phyloP scores from a whole-genome alignment of 306 rosid species.

The Quercus aquifolioides region DNA sequence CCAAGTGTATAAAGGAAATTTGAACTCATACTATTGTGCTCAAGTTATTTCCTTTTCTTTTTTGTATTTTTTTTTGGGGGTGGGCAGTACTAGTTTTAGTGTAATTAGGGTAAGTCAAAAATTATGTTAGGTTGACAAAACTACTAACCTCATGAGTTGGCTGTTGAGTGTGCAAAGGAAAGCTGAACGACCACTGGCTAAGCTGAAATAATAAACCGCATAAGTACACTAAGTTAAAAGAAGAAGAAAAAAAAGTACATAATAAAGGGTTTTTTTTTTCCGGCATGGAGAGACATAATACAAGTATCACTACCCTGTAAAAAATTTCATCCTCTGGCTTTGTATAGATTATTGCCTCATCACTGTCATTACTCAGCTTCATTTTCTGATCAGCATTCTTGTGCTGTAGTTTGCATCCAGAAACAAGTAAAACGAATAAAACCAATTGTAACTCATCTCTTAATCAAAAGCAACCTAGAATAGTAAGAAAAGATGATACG shows the following conservation, averaged over 20 bases:
- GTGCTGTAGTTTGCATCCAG: constrained; percentile 38
- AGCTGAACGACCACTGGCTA: constrained; percentile 67
- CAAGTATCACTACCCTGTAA: constrained; percentile 55
- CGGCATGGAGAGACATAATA: not conserved
- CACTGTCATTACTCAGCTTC: constrained; percentile 26
- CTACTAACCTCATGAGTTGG: constrained; percentile 60
- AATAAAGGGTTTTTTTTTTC: not conserved
- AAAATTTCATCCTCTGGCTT: constrained; percentile 88
- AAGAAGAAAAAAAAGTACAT: not conserved
- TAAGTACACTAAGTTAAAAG: not conserved
- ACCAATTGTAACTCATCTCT: not conserved
- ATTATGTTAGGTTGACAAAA: not conserved
- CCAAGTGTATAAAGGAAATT: not conserved
- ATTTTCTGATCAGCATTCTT: constrained; percentile 43
- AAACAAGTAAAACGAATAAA: constrained; percentile 4
- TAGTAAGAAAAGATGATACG: constrained; percentile 12
- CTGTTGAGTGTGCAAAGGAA: constrained; percentile 54
- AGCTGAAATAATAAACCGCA: constrained; percentile 35
- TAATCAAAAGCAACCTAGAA: constrained; percentile 3
- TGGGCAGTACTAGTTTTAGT: not conserved
- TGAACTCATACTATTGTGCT: not conserved
- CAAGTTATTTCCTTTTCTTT: not conserved
- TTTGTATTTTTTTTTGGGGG: not conserved
- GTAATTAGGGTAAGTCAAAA: not conserved
- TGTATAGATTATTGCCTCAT: constrained; percentile 47